phyloP scores from a whole-genome alignment of 2,329 filamentous ascomycete species.

The Berkeleyomyces rouxiae region DNA sequence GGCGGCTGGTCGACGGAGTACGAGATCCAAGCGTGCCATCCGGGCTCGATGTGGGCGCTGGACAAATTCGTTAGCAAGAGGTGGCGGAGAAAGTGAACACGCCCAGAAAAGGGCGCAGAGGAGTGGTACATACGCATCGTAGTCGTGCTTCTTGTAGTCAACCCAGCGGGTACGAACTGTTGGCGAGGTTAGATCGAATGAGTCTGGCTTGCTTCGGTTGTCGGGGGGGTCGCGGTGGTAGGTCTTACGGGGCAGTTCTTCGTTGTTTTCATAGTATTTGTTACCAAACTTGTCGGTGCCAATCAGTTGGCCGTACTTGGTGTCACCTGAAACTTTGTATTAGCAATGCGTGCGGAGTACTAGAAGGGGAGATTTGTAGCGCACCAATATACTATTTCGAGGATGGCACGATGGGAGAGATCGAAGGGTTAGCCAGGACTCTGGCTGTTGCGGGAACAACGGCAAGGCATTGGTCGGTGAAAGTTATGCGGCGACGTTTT shows the following conservation, averaged over 20 bases:
- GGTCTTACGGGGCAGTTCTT: constrained; percentile 71
- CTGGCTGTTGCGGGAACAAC: not conserved
- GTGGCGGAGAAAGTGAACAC: too few relatives aligned
- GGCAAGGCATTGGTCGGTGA: not conserved
- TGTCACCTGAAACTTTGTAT: constrained; percentile 52
- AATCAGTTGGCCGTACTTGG: constrained; percentile 78
- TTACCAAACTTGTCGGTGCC: constrained; percentile 84
- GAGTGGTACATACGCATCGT: constrained; percentile 36
- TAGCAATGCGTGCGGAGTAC: not conserved
- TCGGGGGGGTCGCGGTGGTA: not conserved
- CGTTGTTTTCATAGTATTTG: constrained; percentile 92
- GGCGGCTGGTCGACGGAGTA: constrained; percentile 85
- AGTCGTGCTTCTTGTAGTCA: constrained; percentile 82
- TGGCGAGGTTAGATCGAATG: not conserved
- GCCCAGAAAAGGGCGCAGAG: not conserved
- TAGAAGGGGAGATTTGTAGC: constrained; percentile 5
- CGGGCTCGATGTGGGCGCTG: constrained; percentile 66
- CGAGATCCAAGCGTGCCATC: constrained; percentile 97
- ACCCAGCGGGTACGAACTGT: constrained; percentile 92
- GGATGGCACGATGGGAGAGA: not conserved
- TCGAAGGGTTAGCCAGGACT: not conserved
- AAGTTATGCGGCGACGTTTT: not conserved
- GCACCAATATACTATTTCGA: constrained; percentile 40
- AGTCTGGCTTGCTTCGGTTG: not conserved
- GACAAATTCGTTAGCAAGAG: too few relatives aligned